Evolutionary conservation across 768 basidiomycete species (phyloP).

Genomic region (Dentipellis fragilis): DNA sequence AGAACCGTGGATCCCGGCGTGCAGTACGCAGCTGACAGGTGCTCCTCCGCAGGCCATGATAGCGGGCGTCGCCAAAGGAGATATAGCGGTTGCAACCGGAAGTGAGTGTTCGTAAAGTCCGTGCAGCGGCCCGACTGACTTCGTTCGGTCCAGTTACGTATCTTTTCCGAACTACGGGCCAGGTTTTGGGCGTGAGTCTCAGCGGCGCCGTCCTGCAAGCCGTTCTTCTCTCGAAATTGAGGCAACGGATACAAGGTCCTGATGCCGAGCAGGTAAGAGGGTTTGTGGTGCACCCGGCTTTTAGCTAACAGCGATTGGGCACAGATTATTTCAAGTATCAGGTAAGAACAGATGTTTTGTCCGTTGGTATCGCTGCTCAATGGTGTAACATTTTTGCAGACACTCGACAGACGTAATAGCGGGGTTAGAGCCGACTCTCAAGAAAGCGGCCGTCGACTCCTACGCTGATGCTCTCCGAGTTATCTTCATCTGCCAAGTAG

Average conservation of each 20-base stretch:
- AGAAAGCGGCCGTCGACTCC: slow-evolving; percentile 58
- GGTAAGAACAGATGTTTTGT: slow-evolving; percentile 27
- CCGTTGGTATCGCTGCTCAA: not conserved
- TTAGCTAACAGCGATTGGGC: no score
- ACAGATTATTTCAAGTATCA: slow-evolving; percentile 67
- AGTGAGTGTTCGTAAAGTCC: slow-evolving; percentile 40
- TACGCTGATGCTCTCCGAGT: slow-evolving; percentile 73
- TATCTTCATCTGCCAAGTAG: slow-evolving; percentile 75
- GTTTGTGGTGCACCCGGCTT: no score
- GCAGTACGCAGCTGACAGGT: not conserved
- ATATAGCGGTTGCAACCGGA: slow-evolving; percentile 84
- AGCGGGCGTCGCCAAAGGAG: slow-evolving; percentile 65
- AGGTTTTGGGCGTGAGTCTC: slow-evolving; percentile 89
- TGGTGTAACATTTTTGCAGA: slow-evolving; percentile 26
- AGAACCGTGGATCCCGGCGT: slow-evolving; percentile 19
- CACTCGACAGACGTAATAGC: slow-evolving; percentile 69
- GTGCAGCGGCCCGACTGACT: not conserved
- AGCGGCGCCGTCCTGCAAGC: slow-evolving; percentile 79
- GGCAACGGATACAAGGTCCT: slow-evolving; percentile 66
- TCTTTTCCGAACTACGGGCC: slow-evolving; percentile 87
- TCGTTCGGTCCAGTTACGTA: slow-evolving; percentile 60
- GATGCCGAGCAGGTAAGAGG: slow-evolving; percentile 55
- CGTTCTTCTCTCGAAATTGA: slow-evolving; percentile 61
- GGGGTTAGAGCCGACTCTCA: slow-evolving; percentile 41
- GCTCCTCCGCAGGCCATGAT: slow-evolving; percentile 64